Conservation (phyloP, 306 rosid genomes). For the Quercus gilva region DNA sequence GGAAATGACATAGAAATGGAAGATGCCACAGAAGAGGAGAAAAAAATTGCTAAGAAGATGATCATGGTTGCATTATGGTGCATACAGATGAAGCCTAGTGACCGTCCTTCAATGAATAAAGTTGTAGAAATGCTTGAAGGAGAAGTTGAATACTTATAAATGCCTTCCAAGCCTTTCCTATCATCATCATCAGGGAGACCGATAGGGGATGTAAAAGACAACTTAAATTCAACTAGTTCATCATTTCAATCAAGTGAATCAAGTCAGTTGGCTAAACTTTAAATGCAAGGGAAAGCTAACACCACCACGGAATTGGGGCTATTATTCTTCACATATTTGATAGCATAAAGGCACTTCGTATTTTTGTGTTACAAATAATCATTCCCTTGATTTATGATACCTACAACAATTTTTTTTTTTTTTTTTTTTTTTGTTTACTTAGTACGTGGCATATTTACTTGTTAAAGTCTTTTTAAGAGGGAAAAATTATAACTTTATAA, state of each 20-base stretch:
- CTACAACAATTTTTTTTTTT: too few species aligned
- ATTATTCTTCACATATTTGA: neutral
- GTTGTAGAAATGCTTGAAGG: slow-evolving; percentile 36
- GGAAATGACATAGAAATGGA: slow-evolving; percentile 1
- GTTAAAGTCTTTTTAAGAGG: too few species aligned
- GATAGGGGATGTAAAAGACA: neutral
- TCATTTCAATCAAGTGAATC: too few species aligned
- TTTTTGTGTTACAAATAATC: neutral
- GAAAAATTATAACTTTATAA: too few species aligned
- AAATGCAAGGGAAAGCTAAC: too few species aligned
- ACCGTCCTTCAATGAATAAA: slow-evolving; percentile 33
- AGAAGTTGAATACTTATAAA: neutral
- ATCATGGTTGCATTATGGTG: slow-evolving; percentile 34
- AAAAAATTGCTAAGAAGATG: slow-evolving; percentile 18
- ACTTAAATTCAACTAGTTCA: neutral
- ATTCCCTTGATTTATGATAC: neutral
- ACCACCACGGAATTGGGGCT: accelerated
- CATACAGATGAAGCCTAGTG: slow-evolving; percentile 28
- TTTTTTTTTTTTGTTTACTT: too few species aligned
- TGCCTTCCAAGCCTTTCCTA: slow-evolving; percentile 32
- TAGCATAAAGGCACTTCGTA: neutral
- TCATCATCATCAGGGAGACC: slow-evolving; percentile 13
- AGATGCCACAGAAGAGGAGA: neutral
- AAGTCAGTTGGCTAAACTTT: neutral
- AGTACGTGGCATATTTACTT: too few species aligned